Percentiles rank a stretch among this genome's conserved stretches.
These are phyloP conservation scores for Calonectria hongkongensis DNA, from an alignment of 2,329 filamentous ascomycete genomes.

Conservation along the genomic window DNA sequence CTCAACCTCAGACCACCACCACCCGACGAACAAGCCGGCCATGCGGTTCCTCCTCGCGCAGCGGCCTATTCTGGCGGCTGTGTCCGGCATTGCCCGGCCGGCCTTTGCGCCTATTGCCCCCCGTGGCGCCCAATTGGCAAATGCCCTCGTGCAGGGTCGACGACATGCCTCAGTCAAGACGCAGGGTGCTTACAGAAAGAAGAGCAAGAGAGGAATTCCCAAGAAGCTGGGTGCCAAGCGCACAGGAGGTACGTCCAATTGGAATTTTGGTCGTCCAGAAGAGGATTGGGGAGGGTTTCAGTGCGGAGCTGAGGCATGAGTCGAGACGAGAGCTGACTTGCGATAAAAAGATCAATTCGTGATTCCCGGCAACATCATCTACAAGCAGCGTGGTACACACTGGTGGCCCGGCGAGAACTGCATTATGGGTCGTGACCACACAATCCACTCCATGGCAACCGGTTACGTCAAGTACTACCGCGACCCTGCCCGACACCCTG, in stretches of 20 bases:
- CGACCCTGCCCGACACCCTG: slow-evolving; percentile 87
- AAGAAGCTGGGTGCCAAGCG: slow-evolving; percentile 98
- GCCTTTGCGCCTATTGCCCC: slow-evolving; percentile 48
- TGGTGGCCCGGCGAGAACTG: slow-evolving; percentile 98
- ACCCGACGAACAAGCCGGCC: slow-evolving; percentile 56
- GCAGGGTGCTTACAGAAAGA: slow-evolving; percentile 81
- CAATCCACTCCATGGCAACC: slow-evolving; percentile 88
- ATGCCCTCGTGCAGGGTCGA: slow-evolving; percentile 68
- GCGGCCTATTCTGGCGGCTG: slow-evolving; percentile 67
- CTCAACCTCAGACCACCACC: slow-evolving; percentile 59
- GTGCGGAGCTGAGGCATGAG: slow-evolving; percentile 2
- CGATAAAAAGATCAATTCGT: slow-evolving; percentile 85
- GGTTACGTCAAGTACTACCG: slow-evolving; percentile 99
- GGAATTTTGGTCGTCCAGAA: neutral
- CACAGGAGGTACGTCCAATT: slow-evolving; percentile 80
- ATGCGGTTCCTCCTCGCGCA: slow-evolving; percentile 70
- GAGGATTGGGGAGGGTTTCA: neutral
- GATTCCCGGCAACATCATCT: slow-evolving; percentile 97
- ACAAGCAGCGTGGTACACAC: slow-evolving; percentile 93
- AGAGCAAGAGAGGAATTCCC: slow-evolving; percentile 74
- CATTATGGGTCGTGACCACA: slow-evolving; percentile 96
- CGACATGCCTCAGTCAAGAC: slow-evolving; percentile 77
- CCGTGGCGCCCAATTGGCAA: slow-evolving; percentile 58
- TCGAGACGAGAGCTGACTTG: slow-evolving; percentile 41
- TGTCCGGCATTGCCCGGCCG: slow-evolving; percentile 56